phyloP scores from a whole-genome alignment of 345 rosid species.

The Camelina sativa region DNA sequence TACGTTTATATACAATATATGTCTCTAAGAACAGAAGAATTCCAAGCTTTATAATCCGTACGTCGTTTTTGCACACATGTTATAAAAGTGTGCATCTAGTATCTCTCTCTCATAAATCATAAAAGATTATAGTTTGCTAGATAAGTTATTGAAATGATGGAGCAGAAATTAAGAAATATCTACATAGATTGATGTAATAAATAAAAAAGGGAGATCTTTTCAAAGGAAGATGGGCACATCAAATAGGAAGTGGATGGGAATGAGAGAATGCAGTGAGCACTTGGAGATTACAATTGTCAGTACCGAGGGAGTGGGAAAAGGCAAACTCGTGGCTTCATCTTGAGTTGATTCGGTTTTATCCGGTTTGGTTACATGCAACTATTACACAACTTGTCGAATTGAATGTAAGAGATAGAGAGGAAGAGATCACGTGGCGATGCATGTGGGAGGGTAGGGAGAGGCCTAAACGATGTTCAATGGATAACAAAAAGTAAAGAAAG shows the following conservation, averaged over 20 bases:
- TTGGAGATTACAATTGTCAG: constrained; percentile 40
- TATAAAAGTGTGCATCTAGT: background rate
- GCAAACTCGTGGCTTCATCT: constrained; percentile 35
- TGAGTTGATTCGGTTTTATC: background rate
- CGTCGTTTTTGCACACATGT: background rate
- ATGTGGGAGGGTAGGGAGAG: constrained; percentile 46
- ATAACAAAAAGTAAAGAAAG: constrained; percentile 33
- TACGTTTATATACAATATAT: background rate
- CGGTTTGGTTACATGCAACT: background rate
- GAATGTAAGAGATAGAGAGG: constrained; percentile 4
- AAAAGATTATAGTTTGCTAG: constrained; percentile 1
- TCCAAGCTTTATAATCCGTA: background rate
- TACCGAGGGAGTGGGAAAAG: constrained; percentile 37
- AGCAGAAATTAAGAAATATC: background rate
- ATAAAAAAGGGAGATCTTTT: background rate
- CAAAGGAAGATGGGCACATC: constrained; percentile 22
- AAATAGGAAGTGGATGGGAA: constrained; percentile 36
- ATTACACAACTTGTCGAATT: constrained; percentile 31
- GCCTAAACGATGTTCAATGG: constrained; percentile 45
- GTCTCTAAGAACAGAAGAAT: background rate
- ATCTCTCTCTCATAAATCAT: background rate
- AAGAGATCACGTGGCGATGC: constrained; percentile 44
- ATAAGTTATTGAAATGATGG: background rate
- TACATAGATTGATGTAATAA: background rate
- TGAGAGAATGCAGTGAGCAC: constrained; percentile 34